phyloP scores from a whole-genome alignment of 208 protist species.

The Balamuthia mandrillaris region DNA sequence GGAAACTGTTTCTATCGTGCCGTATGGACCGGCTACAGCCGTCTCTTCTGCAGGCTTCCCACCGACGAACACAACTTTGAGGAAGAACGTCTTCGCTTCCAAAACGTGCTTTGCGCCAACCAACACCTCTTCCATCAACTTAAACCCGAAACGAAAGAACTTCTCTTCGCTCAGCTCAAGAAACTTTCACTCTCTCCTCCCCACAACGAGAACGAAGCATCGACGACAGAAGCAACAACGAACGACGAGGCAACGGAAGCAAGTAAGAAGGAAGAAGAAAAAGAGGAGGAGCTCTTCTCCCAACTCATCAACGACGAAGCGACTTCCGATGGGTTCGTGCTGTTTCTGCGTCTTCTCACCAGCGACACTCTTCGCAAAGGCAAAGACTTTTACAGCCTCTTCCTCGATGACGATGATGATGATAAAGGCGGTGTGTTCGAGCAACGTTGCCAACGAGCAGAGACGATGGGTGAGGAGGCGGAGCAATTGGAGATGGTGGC shows the following conservation, averaged over 20 bases:
- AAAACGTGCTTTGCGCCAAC: neutral
- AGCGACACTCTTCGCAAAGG: neutral
- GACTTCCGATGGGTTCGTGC: neutral
- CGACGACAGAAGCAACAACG: neutral
- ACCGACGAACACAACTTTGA: neutral
- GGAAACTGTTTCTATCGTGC: slow-evolving; percentile 22
- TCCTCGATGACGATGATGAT: neutral
- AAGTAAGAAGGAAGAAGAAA: neutral
- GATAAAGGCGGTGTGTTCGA: neutral
- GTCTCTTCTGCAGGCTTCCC: neutral
- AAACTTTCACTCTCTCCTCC: neutral
- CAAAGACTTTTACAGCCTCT: neutral
- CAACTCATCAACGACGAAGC: neutral
- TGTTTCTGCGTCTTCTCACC: neutral
- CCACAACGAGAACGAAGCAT: neutral
- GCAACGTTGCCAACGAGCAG: neutral
- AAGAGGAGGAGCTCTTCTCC: neutral
- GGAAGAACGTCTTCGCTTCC: neutral
- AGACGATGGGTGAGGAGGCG: slow-evolving; percentile 3
- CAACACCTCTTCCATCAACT: neutral
- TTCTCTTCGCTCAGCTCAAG: too few species aligned
- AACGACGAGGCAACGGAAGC: neutral
- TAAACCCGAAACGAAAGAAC: neutral
- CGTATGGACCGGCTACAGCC: neutral
- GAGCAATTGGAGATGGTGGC: slow-evolving; percentile 23